phyloP scores from a whole-genome alignment of 129 eudicot species.

The Deinandra increscens region DNA sequence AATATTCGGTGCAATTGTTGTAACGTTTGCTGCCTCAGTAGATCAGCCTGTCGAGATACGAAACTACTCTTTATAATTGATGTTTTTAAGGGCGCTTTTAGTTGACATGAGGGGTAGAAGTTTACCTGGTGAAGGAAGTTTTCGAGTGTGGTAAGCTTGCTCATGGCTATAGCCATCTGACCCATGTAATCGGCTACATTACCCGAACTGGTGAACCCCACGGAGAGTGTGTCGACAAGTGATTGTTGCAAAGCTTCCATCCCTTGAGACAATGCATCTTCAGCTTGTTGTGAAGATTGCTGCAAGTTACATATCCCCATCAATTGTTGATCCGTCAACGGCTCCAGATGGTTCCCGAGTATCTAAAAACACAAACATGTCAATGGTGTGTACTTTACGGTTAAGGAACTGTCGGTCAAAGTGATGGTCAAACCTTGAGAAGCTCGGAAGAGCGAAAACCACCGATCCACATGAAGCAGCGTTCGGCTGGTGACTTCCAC shows the following conservation, averaged over 20 bases:
- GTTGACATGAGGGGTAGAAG: not conserved
- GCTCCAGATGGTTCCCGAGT: constrained; percentile 78
- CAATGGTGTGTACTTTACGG: not conserved
- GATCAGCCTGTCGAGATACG: constrained; percentile 62
- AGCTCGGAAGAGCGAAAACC: constrained; percentile 95
- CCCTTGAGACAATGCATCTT: constrained; percentile 97
- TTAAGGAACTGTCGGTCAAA: constrained; percentile 2
- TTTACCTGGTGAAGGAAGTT: constrained; percentile 90
- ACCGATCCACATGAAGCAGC: constrained; percentile 99
- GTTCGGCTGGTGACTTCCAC: constrained; percentile 99
- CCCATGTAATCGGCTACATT: constrained; percentile 91
- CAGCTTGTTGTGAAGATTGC: constrained; percentile 95
- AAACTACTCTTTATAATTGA: not conserved
- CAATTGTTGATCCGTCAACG: constrained; percentile 85
- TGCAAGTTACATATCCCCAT: constrained; percentile 87
- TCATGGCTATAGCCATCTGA: constrained; percentile 98
- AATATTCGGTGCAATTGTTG: constrained; percentile 87
- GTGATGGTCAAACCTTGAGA: constrained; percentile 65
- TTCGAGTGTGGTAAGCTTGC: constrained; percentile 82
- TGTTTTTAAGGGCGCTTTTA: not conserved
- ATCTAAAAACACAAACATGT: constrained; percentile 41
- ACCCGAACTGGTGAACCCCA: constrained; percentile 51
- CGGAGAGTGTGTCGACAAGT: constrained; percentile 74
- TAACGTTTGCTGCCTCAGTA: constrained; percentile 83
- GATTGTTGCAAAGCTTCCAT: constrained; percentile 98